These are phyloP conservation scores for Vanderwaltozyma polyspora DNA, from an alignment of 805 yeast species.

Conservation along the genomic window DNA sequence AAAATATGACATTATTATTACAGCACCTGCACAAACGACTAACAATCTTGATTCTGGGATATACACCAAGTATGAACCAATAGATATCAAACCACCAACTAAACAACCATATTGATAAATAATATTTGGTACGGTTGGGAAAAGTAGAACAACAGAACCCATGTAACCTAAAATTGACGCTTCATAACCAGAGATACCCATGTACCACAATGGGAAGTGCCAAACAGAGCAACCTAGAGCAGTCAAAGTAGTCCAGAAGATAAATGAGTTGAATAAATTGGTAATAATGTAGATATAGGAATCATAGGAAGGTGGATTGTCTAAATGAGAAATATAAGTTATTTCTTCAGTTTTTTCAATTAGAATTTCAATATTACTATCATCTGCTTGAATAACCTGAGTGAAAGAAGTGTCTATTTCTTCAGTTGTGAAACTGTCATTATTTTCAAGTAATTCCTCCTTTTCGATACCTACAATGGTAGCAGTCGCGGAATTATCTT, in stretches of 20 bases:
- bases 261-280: conserved; percentile 48
- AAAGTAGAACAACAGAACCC: conserved; percentile 45
- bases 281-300: conserved; percentile 27
- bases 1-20: conserved; percentile 50
- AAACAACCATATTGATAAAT: conserved; percentile 25
- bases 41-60: conserved; percentile 64
- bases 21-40: conserved; percentile 53
- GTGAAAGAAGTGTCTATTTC: not conserved
- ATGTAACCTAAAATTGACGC: conserved; percentile 47
- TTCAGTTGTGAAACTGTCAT: not conserved
- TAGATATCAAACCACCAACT: conserved; percentile 48
- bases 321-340: conserved; percentile 7
- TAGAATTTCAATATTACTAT: conserved; percentile 14
- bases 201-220: conserved; percentile 96
- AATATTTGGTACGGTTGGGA: conserved; percentile 29
- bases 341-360: conserved; percentile 16
- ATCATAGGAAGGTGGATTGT: conserved; percentile 11
- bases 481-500: conserved; percentile 1
- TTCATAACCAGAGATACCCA: conserved; percentile 96
- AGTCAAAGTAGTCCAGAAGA: conserved; percentile 79
- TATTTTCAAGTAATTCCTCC: not conserved
- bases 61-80: conserved; percentile 61
- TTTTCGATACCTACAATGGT: conserved; percentile 4
- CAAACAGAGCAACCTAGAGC: conserved; percentile 79
- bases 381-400: conserved; percentile 2